These are phyloP conservation scores for Spizellomyces sp. DNA, from an alignment of 192 early-diverging fungal genomes.

Conservation along the genomic window DNA sequence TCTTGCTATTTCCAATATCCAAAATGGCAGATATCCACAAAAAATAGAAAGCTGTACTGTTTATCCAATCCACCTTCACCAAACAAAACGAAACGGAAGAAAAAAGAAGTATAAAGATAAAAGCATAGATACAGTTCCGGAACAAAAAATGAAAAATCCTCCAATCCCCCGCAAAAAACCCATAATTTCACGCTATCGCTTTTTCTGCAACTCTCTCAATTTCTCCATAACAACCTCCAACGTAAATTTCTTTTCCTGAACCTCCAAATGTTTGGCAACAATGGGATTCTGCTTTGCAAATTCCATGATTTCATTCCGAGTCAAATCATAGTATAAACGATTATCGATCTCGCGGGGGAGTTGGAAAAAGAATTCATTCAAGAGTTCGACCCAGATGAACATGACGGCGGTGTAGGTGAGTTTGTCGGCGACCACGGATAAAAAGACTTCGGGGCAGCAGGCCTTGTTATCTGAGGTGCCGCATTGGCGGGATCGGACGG, in stretches of 20 bases:
- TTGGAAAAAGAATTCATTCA: conserved; percentile 99
- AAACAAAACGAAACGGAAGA: too few relatives aligned
- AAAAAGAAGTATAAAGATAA: too few relatives aligned
- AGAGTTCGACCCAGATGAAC: conserved; percentile 96
- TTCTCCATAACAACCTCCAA: conserved; percentile 70
- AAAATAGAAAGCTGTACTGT: too few relatives aligned
- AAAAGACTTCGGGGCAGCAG: conserved; percentile 94
- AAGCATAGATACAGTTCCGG: too few relatives aligned
- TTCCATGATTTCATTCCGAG: conserved; percentile 73
- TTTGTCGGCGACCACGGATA: conserved; percentile 92
- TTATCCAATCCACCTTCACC: too few relatives aligned
- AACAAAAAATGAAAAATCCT: too few relatives aligned
- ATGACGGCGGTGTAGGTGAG: conserved; percentile 92
- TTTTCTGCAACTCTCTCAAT: conserved; percentile 31
- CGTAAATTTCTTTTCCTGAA: conserved; percentile 82
- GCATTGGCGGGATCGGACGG: conserved; percentile 81
- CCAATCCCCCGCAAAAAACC: too few relatives aligned
- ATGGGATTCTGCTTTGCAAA: conserved; percentile 91
- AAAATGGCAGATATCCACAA: too few relatives aligned
- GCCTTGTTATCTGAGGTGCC: conserved; percentile 77
- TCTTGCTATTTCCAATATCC: too few relatives aligned
- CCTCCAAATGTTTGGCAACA: conserved; percentile 79
- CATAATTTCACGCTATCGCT: neutral
- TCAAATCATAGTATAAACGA: conserved; percentile 85
- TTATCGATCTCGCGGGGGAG: conserved; percentile 94